These are phyloP conservation scores for Thelephora ganbajun DNA, from an alignment of 768 basidiomycete genomes.

Conservation along the genomic window DNA sequence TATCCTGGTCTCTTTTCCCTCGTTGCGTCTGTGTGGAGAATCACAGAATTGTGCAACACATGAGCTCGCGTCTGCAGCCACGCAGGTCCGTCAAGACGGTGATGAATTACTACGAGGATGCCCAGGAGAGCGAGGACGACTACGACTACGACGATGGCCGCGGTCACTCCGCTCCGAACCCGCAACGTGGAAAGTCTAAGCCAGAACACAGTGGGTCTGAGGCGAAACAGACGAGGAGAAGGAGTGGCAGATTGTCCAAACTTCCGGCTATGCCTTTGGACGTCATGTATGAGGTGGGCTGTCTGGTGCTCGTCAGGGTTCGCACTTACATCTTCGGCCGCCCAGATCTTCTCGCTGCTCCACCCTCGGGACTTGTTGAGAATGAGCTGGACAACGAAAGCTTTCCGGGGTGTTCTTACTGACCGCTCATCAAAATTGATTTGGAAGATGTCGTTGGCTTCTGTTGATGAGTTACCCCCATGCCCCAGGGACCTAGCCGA, in stretches of 20 bases:
- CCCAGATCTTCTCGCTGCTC: slow-evolving; percentile 6
- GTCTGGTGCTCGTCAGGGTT: not conserved
- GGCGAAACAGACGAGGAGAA: not conserved
- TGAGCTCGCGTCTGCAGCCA: no score
- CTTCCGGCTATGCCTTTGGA: not conserved
- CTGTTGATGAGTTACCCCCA: slow-evolving; percentile 7
- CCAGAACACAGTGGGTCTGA: no score
- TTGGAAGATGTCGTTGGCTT: slow-evolving; percentile 6
- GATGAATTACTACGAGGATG: no score
- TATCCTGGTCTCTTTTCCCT: no score
- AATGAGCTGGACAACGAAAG: slow-evolving; percentile 6
- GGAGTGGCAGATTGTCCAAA: not conserved
- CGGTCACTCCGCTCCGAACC: no score
- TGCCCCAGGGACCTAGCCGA: slow-evolving; percentile 9
- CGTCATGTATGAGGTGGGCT: not conserved
- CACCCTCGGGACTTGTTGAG: slow-evolving; percentile 9
- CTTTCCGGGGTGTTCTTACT: slow-evolving; percentile 8
- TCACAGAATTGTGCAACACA: no score
- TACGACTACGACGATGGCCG: no score
- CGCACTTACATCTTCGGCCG: not conserved
- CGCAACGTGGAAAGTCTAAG: no score
- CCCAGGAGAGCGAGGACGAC: no score
- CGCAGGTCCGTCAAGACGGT: no score
- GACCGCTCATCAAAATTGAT: slow-evolving; percentile 1
- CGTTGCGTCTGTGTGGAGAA: no score